Evolutionary conservation across 2,329 filamentous ascomycete genomes (phyloP), one percentile per base, ranked within the genome.

Genomic region (Bertia moriformis): DNA sequence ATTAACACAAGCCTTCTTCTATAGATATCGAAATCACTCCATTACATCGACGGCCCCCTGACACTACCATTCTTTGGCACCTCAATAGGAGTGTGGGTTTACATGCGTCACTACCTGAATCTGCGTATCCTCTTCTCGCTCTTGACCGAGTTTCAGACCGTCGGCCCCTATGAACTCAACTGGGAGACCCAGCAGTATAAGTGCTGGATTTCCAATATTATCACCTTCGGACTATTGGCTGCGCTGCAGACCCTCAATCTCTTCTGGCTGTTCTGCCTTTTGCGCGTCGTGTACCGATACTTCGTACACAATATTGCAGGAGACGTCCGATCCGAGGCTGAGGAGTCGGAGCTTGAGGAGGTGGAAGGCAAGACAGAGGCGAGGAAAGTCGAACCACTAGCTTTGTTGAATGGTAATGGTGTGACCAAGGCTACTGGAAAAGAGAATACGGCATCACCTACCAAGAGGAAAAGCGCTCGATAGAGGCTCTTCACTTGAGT

Each of bases 1-100:
- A 39, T 41, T 44, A 40, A 43, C 18, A 42, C 39, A 38, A 18
- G 4, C 14, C 32, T n/a, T n/a, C 4, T 38, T 18, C 4, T 22
- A 27, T 48, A 81, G 74, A 79, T 74, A 1, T 83, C 77, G 29
- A 85, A 85, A 60, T 68, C 73, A 4, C 63, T 85, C 39, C 83
- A 84, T 55, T 85, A 85, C 56, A 56, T 84, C 46, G 70, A 82
- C 48, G 69, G 66, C 12, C 58, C 66, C 38, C 61, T 82, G 32
- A 74, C 76, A 14, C 66, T 64, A 0, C 77, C 75, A 2, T 83
- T 75, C 57, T 85, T 83, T 55, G 65, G 62, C 44, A 46, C 74
- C 42, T 85, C 83, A 57, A 72, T 83, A 43, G 54, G 55, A 40
- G 59, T 73, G 43, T 86, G 81, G 81, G 69, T 77, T 42, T 85